phyloP scores from a whole-genome alignment of 2,329 filamentous ascomycete genomes.

The Calonectria fujianensis region DNA sequence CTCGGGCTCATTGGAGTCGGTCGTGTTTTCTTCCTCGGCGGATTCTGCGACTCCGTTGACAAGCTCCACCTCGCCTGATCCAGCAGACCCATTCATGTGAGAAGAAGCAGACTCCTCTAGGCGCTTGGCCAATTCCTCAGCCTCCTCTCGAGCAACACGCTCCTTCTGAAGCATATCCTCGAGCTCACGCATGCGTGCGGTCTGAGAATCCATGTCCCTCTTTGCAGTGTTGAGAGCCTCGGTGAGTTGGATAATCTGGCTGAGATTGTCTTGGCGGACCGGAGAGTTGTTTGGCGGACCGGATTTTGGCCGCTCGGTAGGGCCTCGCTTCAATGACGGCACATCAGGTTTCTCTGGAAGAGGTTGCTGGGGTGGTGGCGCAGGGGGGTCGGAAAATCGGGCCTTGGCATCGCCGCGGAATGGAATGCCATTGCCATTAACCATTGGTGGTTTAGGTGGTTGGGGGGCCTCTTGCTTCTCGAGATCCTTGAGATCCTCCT shows the following conservation, averaged over 20 bases:
- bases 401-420: conserved; percentile 85
- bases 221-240: conserved; percentile 90
- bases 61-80: conserved; percentile 47
- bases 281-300: conserved; percentile 73
- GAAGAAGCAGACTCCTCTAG: conserved; percentile 74
- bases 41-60: conserved; percentile 37
- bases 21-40: conserved; percentile 50
- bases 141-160: conserved; percentile 85
- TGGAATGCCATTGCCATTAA: conserved; percentile 71
- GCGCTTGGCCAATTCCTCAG: conserved; percentile 86
- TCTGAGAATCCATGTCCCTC: conserved; percentile 90
- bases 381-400: conserved; percentile 93
- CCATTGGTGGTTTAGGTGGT: conserved; percentile 66
- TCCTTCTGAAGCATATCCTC: conserved; percentile 85
- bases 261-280: conserved; percentile 75
- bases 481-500: conserved; percentile 78
- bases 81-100: conserved; percentile 56
- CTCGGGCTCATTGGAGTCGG: conserved; percentile 49
- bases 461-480: conserved; percentile 72
- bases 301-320: conserved; percentile 84
- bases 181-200: conserved; percentile 85
- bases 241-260: conserved; percentile 88
- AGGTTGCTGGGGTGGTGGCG: conserved; percentile 93
- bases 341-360: conserved; percentile 94
- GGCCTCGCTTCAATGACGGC: conserved; percentile 82